Conservation (phyloP, 164 flowering plant species). For the Aristolochia contorta region DNA sequence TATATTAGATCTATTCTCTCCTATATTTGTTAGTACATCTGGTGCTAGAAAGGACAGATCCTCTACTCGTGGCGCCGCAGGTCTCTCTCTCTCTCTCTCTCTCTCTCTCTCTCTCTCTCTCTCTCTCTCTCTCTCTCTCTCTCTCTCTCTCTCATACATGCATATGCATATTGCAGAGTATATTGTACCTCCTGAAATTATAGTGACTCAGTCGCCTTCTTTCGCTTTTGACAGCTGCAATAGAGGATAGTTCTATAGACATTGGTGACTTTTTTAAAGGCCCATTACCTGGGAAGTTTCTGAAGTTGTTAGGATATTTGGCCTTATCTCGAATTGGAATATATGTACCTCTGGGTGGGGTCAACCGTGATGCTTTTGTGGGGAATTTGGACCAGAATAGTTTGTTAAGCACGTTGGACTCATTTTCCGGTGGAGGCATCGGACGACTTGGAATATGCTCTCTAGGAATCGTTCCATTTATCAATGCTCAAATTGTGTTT, state of each 20-base stretch:
- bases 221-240: slow-evolving; percentile 71
- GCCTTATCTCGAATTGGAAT: slow-evolving; percentile 89
- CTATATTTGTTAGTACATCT: slow-evolving; percentile 53
- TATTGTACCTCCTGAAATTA: too few relatives aligned
- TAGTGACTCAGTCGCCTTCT: slow-evolving; percentile 4
- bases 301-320: slow-evolving; percentile 74
- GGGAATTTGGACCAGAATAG: slow-evolving; percentile 96
- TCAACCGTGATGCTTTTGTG: slow-evolving; percentile 83
- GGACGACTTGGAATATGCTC: slow-evolving; percentile 97
- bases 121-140: too few relatives aligned
- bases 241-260: slow-evolving; percentile 97
- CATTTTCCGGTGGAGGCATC: slow-evolving; percentile 99
- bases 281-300: slow-evolving; percentile 93
- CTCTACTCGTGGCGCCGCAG: slow-evolving; percentile 78
- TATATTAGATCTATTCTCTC: slow-evolving; percentile 31
- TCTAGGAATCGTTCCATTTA: slow-evolving; percentile 97
- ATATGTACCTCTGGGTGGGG: slow-evolving; percentile 96
- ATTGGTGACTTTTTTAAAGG: slow-evolving; percentile 98
- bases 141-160: too few relatives aligned
- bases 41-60: slow-evolving; percentile 56
- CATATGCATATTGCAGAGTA: too few relatives aligned
- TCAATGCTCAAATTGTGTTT: slow-evolving; percentile 94
- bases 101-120: too few relatives aligned
- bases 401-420: slow-evolving; percentile 81
- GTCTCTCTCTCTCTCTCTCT: slow-evolving; percentile 23